Base-by-base conservation (phyloP, 768 basidiomycete genomes). In the Hebeloma cylindrosporum region DNA sequence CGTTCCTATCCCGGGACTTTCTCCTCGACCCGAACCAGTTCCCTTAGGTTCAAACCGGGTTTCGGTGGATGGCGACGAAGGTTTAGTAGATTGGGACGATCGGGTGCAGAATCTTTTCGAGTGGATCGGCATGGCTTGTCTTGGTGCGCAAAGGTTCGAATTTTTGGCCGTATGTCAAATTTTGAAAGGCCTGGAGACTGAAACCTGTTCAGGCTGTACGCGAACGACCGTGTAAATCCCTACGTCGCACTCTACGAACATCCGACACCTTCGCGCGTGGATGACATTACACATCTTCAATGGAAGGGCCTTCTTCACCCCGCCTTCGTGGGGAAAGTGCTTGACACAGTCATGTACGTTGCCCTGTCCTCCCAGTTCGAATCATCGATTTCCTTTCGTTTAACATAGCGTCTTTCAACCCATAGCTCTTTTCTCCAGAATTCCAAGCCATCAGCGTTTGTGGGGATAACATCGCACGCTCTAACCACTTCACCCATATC, bases 81-180 rank as follows among this genome's bases (percentile, higher is more conserved):
- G 49, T n/a, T 22, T 54, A 7, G 79, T 81, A 32, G 79, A 81
- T 44, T 80, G 80, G 73, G 60, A 73, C 5, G 64, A 67, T 7
- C 65, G 68, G 6, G 62, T 77, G 31, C 58, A 63, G 6, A 62
- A 57, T 3, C 62, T 86, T 11, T 82, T 84, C 40, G 87, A 88
- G 58, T 89, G 87, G 87, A 70, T 80, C 6, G 87, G 85, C 5
- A 75, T 88, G 78, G 82, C 79, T 3, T 71, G 70, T 45, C 56
- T 88, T 4, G 83, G 79, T 10, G 70, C 87, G 2, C 82, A 85
- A 57, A 71, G 87, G 87, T 83, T 48, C 5, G 58, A 32, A 7
- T 7, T 14, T 50, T 31, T 41, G 27, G 21, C 41, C 11, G 32
- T 33, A 25, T 25, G 8, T 25, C 22, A 4, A 34, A 9, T 20